Conservation (phyloP, 768 basidiomycete species). For the Sporobolomyces roseus region DNA sequence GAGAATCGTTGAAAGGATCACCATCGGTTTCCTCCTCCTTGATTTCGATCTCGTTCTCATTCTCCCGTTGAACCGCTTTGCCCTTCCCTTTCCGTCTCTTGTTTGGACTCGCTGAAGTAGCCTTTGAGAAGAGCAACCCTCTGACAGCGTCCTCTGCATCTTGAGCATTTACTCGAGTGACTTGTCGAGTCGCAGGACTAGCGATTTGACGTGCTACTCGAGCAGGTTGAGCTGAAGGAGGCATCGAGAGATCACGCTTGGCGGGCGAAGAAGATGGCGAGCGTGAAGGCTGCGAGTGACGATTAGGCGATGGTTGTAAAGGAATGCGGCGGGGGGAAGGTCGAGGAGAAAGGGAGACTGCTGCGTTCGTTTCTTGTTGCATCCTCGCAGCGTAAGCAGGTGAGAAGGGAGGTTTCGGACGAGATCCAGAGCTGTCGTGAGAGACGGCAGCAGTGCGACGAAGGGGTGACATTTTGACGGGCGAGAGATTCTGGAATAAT, state of each 20-base stretch:
- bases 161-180: neutral
- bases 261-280: neutral
- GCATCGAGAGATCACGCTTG: slow-evolving; percentile 6
- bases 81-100: neutral
- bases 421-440: neutral
- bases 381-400: slow-evolving; percentile 7
- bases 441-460: neutral
- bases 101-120: neutral
- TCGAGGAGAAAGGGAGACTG: neutral
- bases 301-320: slow-evolving; percentile 22
- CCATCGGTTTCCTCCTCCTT: neutral
- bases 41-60: neutral
- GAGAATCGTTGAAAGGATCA: neutral
- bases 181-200: neutral
- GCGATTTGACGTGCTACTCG: neutral
- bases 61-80: too few species aligned
- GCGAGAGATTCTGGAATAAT: neutral
- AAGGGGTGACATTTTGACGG: neutral
- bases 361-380: neutral
- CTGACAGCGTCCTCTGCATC: neutral
- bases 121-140: slow-evolving; percentile 5
- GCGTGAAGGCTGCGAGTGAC: neutral
- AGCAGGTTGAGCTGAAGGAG: slow-evolving; percentile 20
- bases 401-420: slow-evolving; percentile 12
- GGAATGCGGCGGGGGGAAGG: neutral